Evolutionary conservation across 2,329 filamentous ascomycete genomes (phyloP), one percentile per base, ranked within the genome.

Genomic region (Paraphoma sp.): DNA sequence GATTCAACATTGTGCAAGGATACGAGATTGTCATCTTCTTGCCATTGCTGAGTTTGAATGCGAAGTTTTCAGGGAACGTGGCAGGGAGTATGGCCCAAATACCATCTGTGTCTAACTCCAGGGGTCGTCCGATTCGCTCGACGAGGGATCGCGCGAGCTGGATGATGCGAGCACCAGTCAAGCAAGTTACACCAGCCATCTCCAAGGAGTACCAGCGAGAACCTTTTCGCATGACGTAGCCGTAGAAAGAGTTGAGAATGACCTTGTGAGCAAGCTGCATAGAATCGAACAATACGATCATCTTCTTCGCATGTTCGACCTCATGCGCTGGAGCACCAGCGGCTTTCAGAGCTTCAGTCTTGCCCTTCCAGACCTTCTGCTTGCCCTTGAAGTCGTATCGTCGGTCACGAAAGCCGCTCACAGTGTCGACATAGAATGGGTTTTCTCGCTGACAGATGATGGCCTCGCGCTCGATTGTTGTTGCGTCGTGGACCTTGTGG

Each of bases 41-140:
- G 64, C 95, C 95, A 68, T 93, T 96, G 77, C 94, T 96, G 65
- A 97, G 80, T 70, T 91, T 96, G 82, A 99, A 98, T 0, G 88
- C 84, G 70, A 97, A 97, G 77, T 99, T 97, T 72, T 99, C 95
- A 0, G 95, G 95, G 68, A 99, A 99, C 0, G 92, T 95, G 0
- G 92, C 94, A 0, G 95, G 95, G 67, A 99, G 84, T 86, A 99
- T 99, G 79, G 95, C 99, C 96, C 95, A 99, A 70, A 99, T 99
- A 86, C 96, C 95, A 73, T 99, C 95, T 2, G 95, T 99, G 76
- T 99, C 95, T 47, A 99, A 83, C 76, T 99, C 95, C 50, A 99
- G 83, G 0, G 95, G 95, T 54, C 95, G 86, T 23, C 95, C 95
- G 38, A 99, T 91, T 7, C 95, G 87, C 74, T 99, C 95, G 4